phyloP scores from a whole-genome alignment of 257 asterid species.

The Agastache rugosa region DNA sequence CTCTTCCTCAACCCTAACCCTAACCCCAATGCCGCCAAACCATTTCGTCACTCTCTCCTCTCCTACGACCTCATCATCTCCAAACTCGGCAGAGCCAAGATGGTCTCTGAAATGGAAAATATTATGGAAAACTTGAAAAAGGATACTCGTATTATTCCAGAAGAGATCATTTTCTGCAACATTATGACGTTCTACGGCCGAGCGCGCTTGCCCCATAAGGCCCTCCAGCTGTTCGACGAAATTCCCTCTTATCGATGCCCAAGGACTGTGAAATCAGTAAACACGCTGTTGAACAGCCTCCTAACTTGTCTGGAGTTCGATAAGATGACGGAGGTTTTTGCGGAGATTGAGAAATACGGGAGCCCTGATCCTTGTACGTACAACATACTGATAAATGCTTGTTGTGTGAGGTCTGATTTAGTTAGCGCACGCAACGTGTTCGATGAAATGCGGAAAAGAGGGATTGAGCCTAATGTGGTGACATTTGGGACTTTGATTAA shows the following conservation, averaged over 20 bases:
- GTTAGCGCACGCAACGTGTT: constrained; percentile 55
- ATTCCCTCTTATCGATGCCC: constrained; percentile 62
- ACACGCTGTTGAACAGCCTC: constrained; percentile 62
- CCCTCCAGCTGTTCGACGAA: constrained; percentile 61
- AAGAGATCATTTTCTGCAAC: constrained; percentile 71
- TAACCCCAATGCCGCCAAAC: constrained; percentile 44
- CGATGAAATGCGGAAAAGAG: constrained; percentile 66
- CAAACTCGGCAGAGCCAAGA: constrained; percentile 78
- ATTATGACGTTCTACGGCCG: constrained; percentile 66
- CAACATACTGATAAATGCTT: constrained; percentile 62
- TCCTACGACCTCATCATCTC: constrained; percentile 82
- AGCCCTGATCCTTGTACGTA: constrained; percentile 70
- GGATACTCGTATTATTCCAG: constrained; percentile 57
- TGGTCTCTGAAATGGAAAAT: constrained; percentile 69
- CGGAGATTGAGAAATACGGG: constrained; percentile 46
- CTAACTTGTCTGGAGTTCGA: constrained; percentile 56
- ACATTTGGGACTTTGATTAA: constrained; percentile 76
- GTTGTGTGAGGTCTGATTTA: constrained; percentile 48
- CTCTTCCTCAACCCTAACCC: constrained; percentile 75
- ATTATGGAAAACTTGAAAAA: constrained; percentile 51
- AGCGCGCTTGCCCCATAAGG: constrained; percentile 61
- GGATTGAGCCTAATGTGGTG: constrained; percentile 63
- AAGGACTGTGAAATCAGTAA: constrained; percentile 66
- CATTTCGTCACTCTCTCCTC: constrained; percentile 66
- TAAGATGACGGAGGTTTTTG: constrained; percentile 50